Percentiles rank a stretch among this genome's conserved stretches.
Conservation (phyloP, 805 yeast genomes). For the Metschnikowia similis region DNA sequence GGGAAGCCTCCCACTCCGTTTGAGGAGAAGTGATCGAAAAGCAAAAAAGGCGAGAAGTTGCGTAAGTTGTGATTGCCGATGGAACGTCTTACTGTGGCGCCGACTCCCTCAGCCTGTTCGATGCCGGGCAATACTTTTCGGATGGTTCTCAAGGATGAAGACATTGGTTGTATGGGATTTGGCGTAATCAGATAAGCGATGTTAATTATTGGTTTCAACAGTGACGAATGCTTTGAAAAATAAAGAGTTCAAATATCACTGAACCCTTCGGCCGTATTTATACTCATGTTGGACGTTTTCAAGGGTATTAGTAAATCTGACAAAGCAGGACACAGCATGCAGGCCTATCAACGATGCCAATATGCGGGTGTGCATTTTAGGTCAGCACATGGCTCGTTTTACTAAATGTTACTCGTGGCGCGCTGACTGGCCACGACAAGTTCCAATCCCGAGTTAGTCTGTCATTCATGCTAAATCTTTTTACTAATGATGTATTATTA, state of each 20-base stretch:
- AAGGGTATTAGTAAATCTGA: not conserved
- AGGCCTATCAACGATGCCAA: not conserved
- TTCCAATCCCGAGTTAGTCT: not conserved
- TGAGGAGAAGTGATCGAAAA: conserved; percentile 76
- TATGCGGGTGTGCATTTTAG: not conserved
- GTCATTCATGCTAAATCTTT: not conserved
- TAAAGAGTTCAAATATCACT: not conserved
- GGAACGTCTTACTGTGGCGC: conserved; percentile 81
- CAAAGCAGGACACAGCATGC: not conserved
- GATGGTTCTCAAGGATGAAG: conserved; percentile 27
- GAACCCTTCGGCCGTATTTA: not conserved
- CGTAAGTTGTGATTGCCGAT: conserved; percentile 66
- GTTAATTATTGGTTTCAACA: not conserved
- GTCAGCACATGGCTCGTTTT: not conserved
- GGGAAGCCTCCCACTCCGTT: conserved; percentile 72
- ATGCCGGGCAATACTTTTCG: conserved; percentile 41
- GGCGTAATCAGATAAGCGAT: not conserved
- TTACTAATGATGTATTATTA: not conserved
- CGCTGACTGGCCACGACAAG: conserved; percentile 1
- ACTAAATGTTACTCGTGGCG: not conserved
- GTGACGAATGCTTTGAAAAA: not conserved
- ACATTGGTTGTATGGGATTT: conserved; percentile 8
- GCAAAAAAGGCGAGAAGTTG: conserved; percentile 75
- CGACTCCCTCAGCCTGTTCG: conserved; percentile 81
- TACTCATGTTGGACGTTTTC: not conserved